Evolutionary conservation across 768 basidiomycete species (phyloP).

Genomic region (Phlegmacium glaucopus): DNA sequence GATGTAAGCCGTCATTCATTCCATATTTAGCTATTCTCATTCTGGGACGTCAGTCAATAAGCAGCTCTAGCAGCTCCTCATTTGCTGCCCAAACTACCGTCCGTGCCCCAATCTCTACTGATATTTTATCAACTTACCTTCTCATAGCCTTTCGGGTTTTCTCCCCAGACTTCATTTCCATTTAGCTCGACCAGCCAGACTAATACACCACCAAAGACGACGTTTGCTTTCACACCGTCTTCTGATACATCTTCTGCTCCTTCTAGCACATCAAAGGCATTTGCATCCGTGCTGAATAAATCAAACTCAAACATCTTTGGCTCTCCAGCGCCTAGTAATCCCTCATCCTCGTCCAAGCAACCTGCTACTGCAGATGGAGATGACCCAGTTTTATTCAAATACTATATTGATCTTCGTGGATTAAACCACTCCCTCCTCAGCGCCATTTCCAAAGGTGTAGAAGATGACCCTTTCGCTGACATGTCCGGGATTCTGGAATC

Average conservation of each 20-base stretch:
- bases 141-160: conserved; percentile 4
- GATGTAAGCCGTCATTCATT: background rate
- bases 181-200: conserved; percentile 22
- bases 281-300: conserved; percentile 41
- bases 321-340: conserved; percentile 3
- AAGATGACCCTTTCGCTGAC: conserved; percentile 71
- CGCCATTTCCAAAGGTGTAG: conserved; percentile 54
- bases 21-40: no score
- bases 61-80: background rate
- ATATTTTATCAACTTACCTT: conserved; percentile 3
- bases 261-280: conserved; percentile 48
- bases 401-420: conserved; percentile 70
- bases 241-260: conserved; percentile 25
- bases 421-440: conserved; percentile 65
- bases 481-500: conserved; percentile 50
- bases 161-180: conserved; percentile 1
- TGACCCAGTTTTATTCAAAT: conserved; percentile 38
- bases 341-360: conserved; percentile 6
- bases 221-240: conserved; percentile 6
- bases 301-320: conserved; percentile 10
- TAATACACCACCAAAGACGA: conserved; percentile 10
- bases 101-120: conserved; percentile 6
- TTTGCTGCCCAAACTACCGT: background rate
- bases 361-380: conserved; percentile 10
- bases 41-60: background rate